phyloP scores from a whole-genome alignment of 2,329 filamentous ascomycete species.

The Penicillium sp. region DNA sequence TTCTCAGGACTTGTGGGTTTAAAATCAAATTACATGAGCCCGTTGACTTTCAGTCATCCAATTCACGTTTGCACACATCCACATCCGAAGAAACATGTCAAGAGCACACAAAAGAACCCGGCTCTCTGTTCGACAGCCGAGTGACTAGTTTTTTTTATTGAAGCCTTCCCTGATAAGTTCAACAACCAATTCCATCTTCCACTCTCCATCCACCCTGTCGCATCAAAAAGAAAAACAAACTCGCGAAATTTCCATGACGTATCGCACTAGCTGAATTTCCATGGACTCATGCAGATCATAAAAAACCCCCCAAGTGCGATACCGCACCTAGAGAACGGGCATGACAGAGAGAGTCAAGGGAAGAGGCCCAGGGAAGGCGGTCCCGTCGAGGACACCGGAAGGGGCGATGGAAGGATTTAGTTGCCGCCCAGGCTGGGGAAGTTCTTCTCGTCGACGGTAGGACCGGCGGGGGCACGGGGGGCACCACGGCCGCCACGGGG shows the following conservation, averaged over 20 bases:
- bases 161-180: not conserved
- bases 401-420: slow-evolving; percentile 25
- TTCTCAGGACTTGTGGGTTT: slow-evolving; percentile 28
- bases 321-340: not conserved
- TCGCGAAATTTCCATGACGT: slow-evolving; percentile 1
- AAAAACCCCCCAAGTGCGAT: not conserved
- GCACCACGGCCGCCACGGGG: slow-evolving; percentile 17
- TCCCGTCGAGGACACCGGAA: slow-evolving; percentile 1
- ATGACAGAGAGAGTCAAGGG: slow-evolving; percentile 4
- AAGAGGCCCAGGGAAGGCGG: slow-evolving; percentile 3
- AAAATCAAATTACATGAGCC: slow-evolving; percentile 33
- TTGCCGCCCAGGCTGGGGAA: slow-evolving; percentile 46
- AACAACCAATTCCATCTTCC: not conserved
- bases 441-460: slow-evolving; percentile 47
- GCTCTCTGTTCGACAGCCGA: not conserved
- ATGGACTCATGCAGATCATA: slow-evolving; percentile 1
- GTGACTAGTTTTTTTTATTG: slow-evolving; percentile 1
- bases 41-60: slow-evolving; percentile 24
- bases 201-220: slow-evolving; percentile 2
- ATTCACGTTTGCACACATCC: slow-evolving; percentile 26
- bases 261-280: slow-evolving; percentile 4
- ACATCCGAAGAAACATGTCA: slow-evolving; percentile 20
- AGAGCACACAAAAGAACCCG: slow-evolving; percentile 14
- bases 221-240: not conserved
- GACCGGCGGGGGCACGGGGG: slow-evolving; percentile 21